These are phyloP conservation scores for Calonectria crousiana DNA, from an alignment of 2,329 filamentous ascomycete species.

Conservation along the genomic window DNA sequence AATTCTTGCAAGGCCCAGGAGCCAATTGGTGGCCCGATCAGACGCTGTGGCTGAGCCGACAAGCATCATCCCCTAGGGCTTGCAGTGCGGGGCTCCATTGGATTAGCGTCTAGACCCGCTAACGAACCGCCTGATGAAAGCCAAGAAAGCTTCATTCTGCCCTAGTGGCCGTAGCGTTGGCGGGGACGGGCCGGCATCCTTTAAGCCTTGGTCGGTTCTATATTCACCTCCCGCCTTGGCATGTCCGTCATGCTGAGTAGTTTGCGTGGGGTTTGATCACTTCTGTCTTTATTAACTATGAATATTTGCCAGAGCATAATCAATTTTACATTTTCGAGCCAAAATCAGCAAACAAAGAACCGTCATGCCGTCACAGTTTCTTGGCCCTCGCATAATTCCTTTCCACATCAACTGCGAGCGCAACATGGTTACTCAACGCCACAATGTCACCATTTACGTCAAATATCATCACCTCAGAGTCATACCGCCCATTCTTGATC, in stretches of 20 bases:
- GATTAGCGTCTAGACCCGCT: conserved; percentile 1
- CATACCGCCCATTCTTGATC: conserved; percentile 78
- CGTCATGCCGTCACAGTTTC: conserved; percentile 51
- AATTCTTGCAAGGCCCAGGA: background rate
- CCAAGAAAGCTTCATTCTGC: conserved; percentile 8
- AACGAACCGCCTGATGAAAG: background rate
- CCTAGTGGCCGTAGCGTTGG: background rate
- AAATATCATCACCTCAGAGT: conserved; percentile 77
- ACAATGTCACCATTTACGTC: conserved; percentile 57
- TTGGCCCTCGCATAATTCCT: conserved; percentile 35
- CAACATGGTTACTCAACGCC: conserved; percentile 47
- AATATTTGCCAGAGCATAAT: background rate
- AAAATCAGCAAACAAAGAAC: background rate
- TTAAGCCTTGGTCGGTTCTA: background rate
- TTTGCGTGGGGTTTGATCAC: background rate
- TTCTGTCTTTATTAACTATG: background rate
- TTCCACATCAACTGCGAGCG: conserved; percentile 44
- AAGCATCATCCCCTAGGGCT: background rate
- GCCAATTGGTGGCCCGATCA: background rate
- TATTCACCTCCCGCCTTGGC: background rate
- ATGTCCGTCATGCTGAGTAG: background rate
- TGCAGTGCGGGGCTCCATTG: background rate
- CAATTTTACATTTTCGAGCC: background rate
- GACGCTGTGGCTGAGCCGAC: background rate
- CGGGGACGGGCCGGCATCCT: conserved; percentile 1